Evolutionary conservation across 148 eudicot genomes (phyloP).

Genomic region (Fagopyrum homotropicum): DNA sequence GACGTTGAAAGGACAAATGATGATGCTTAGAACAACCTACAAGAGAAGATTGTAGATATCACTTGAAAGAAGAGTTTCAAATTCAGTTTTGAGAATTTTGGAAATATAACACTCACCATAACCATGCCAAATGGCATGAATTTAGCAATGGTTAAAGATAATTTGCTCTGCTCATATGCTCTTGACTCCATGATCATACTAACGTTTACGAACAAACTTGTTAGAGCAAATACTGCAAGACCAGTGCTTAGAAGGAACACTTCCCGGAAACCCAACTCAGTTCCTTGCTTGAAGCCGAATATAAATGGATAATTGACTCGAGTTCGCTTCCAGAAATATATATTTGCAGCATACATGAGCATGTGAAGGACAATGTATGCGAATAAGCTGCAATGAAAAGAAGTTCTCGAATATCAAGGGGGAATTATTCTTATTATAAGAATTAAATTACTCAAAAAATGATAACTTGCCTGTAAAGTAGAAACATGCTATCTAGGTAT

Average conservation of each 20-base stretch:
- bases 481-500: conserved; percentile 53
- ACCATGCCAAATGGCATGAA: conserved; percentile 55
- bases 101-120: conserved; percentile 29
- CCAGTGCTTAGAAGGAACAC: conserved; percentile 54
- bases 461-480: conserved; percentile 54
- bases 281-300: conserved; percentile 82
- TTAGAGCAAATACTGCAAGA: conserved; percentile 53
- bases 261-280: conserved; percentile 59
- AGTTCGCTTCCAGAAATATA: conserved; percentile 72
- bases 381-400: conserved; percentile 50
- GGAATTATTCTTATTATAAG: background rate
- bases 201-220: conserved; percentile 47
- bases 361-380: conserved; percentile 61
- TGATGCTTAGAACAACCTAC: conserved; percentile 43
- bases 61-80: background rate
- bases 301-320: conserved; percentile 72
- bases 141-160: conserved; percentile 27
- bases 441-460: background rate
- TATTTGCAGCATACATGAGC: conserved; percentile 67
- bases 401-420: background rate
- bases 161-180: conserved; percentile 12
- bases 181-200: conserved; percentile 42
- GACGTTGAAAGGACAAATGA: conserved; percentile 51
- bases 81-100: background rate
- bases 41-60: conserved; percentile 13